Evolutionary conservation across 306 rosid genomes (phyloP).

Genomic region (Lathyrus aphaca): DNA sequence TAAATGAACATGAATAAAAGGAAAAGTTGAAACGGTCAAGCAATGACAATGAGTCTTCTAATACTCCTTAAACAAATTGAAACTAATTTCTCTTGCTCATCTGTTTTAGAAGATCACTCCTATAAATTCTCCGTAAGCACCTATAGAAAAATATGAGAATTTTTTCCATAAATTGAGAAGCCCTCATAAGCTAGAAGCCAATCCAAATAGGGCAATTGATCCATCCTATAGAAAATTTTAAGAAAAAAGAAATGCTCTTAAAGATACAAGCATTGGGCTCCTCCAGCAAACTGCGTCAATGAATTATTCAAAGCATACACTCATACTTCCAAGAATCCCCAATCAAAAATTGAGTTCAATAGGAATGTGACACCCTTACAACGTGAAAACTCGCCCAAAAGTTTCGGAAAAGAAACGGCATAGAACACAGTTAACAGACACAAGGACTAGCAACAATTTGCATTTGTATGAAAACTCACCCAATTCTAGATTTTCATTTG

Average conservation of each 20-base stretch:
- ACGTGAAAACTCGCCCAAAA: neutral
- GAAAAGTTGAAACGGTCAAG: neutral
- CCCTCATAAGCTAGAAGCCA: neutral
- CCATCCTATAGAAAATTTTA: neutral
- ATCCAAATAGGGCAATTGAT: neutral
- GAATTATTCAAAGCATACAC: neutral
- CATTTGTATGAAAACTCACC: neutral
- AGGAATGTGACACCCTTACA: neutral
- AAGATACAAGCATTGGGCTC: neutral
- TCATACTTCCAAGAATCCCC: neutral
- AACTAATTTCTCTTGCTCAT: neutral
- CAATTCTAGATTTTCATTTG: neutral
- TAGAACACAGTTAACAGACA: neutral
- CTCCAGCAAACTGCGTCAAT: neutral
- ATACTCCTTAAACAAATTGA: neutral
- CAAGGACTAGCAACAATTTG: neutral
- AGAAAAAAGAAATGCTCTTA: neutral
- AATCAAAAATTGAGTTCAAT: neutral
- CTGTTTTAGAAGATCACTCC: neutral
- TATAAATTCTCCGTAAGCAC: neutral
- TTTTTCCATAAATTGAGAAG: neutral
- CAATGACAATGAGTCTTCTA: neutral
- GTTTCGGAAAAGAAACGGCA: neutral
- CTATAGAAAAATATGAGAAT: neutral
- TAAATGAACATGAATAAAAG: neutral